Evolutionary conservation across 345 rosid genomes (phyloP).

Genomic region (Citrus medica): DNA sequence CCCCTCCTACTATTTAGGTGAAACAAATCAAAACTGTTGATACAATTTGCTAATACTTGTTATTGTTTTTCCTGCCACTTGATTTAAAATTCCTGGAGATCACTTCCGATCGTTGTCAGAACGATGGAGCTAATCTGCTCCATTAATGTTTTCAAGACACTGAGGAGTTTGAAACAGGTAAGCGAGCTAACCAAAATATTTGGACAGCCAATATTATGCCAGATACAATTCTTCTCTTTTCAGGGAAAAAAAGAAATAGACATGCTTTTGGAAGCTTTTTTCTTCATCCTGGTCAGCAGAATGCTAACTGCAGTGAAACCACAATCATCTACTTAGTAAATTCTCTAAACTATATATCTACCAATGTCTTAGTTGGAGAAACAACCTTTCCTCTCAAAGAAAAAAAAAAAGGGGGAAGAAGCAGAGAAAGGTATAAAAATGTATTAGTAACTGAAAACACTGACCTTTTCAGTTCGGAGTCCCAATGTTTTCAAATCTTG

Average conservation of each 20-base stretch:
- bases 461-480: constrained; percentile 31
- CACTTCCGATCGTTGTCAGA: background rate
- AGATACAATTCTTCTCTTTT: constrained; percentile 1
- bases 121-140: background rate
- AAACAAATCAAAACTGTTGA: background rate
- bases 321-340: background rate
- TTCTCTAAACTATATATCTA: background rate
- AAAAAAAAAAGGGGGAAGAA: too few relatives aligned
- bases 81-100: background rate
- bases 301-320: background rate
- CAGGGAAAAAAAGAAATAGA: background rate
- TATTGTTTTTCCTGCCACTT: background rate
- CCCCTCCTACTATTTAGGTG: background rate
- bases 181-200: background rate
- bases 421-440: background rate
- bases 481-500: constrained; percentile 32
- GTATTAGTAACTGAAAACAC: background rate
- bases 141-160: background rate
- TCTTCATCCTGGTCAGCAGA: background rate
- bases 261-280: background rate
- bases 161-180: background rate
- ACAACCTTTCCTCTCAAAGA: background rate
- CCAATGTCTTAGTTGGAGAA: background rate
- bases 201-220: background rate
- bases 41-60: background rate